Conservation (phyloP, 2,329 filamentous ascomycete species). For the Aspergillus proliferans region DNA sequence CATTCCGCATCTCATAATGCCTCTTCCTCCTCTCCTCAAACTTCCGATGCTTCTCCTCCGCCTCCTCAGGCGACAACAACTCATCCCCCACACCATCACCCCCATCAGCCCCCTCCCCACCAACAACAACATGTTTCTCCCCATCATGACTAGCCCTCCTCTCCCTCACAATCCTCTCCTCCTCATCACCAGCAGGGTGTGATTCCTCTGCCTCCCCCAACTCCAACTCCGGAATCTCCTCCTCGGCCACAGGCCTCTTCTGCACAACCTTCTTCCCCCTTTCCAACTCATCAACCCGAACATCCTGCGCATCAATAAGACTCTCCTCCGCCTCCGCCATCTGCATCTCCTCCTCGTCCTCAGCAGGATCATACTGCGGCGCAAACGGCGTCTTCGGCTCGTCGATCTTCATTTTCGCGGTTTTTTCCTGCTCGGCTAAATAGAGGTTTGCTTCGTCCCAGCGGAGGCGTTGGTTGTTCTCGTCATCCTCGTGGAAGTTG, state of each 20-base stretch:
- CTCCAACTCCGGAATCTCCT: constrained; percentile 87
- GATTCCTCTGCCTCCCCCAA: constrained; percentile 86
- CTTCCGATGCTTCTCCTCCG: constrained; percentile 80
- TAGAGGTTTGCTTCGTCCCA: constrained; percentile 99
- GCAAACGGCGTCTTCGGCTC: constrained; percentile 98
- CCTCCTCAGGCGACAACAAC: constrained; percentile 61
- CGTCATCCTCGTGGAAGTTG: constrained; percentile 45
- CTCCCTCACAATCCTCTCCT: constrained; percentile 40
- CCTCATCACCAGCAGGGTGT: constrained; percentile 39
- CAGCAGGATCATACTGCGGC: constrained; percentile 79
- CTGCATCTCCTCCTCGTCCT: constrained; percentile 68
- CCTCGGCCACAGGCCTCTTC: constrained; percentile 48
- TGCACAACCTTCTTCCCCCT: constrained; percentile 35
- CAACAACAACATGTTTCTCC: constrained; percentile 78
- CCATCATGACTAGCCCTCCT: constrained; percentile 38
- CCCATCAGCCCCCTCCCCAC: constrained; percentile 35
- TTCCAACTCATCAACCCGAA: constrained; percentile 64
- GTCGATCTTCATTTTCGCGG: constrained; percentile 96
- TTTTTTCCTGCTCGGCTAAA: constrained; percentile 91
- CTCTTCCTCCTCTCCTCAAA: constrained; percentile 91
- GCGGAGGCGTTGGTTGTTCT: constrained; percentile 71
- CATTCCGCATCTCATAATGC: constrained; percentile 98
- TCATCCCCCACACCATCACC: constrained; percentile 27
- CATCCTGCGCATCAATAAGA: constrained; percentile 61
- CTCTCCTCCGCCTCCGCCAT: constrained; percentile 25